Conservation (phyloP, 2,329 filamentous ascomycete species). For the Helicocarpus griseus region DNA sequence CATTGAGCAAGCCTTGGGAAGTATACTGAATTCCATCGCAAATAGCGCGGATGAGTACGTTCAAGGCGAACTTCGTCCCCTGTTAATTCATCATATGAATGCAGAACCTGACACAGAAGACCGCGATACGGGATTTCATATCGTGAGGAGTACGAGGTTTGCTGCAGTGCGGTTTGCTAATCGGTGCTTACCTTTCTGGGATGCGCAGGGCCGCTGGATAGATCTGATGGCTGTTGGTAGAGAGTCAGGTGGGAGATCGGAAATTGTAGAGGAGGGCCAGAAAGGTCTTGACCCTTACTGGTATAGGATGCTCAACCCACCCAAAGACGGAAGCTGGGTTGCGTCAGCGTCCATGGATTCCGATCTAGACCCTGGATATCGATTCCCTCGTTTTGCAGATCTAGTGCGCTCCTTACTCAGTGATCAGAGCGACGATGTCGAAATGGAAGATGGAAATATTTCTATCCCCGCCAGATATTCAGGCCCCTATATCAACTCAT, state of each 20-base stretch:
- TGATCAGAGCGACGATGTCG: neutral
- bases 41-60: constrained; percentile 32
- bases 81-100: constrained; percentile 61
- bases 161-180: constrained; percentile 84
- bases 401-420: constrained; percentile 20
- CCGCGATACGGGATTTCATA: constrained; percentile 28
- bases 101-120: constrained; percentile 34
- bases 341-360: constrained; percentile 43
- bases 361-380: constrained; percentile 36
- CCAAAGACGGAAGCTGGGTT: constrained; percentile 33
- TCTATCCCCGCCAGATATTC: constrained; percentile 18
- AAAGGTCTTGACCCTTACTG: constrained; percentile 77
- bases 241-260: constrained; percentile 58
- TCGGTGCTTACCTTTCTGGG: constrained; percentile 68
- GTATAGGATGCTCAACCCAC: constrained; percentile 53
- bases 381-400: constrained; percentile 30
- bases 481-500: constrained; percentile 39
- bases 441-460: constrained; percentile 3
- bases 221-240: constrained; percentile 71
- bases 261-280: constrained; percentile 80
- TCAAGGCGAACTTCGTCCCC: constrained; percentile 37
- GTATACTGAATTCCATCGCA: constrained; percentile 54
- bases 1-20: constrained; percentile 80
- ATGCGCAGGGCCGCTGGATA: constrained; percentile 75
- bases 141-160: constrained; percentile 66